Evolutionary conservation across 1,284 basidiomycete species (phyloP).

Genomic region (Boletus calvinii): DNA sequence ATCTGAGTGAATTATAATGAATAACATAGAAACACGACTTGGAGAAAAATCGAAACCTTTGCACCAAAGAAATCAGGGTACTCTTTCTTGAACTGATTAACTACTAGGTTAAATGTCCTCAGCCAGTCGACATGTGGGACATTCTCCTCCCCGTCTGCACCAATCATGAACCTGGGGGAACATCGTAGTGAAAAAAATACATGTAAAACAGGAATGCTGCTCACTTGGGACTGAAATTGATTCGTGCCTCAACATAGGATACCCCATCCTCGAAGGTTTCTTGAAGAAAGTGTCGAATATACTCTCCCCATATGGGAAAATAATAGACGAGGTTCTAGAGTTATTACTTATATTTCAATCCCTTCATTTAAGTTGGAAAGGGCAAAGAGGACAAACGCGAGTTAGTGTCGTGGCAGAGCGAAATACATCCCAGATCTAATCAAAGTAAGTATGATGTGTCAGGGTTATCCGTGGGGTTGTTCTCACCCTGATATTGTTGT

Average conservation of each 20-base stretch:
- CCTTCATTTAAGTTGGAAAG: not conserved
- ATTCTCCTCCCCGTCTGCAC: constrained; percentile 55
- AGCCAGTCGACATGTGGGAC: constrained; percentile 64
- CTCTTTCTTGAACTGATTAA: constrained; percentile 57
- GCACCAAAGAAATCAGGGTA: constrained; percentile 63
- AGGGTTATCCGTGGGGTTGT: not conserved
- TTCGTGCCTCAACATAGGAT: constrained; percentile 67
- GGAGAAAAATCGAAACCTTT: constrained; percentile 40
- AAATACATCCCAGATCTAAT: constrained; percentile 74
- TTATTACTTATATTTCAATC: constrained; percentile 1
- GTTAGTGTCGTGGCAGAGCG: constrained; percentile 49
- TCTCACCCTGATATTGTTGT: constrained; percentile 59
- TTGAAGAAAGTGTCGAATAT: constrained; percentile 52
- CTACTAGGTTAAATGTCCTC: constrained; percentile 51
- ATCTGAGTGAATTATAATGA: constrained; percentile 42
- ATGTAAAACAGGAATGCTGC: constrained; percentile 13
- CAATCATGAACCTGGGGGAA: constrained; percentile 45
- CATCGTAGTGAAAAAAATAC: not conserved
- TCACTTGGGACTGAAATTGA: constrained; percentile 65
- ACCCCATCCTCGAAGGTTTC: constrained; percentile 72
- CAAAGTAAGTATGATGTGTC: not conserved
- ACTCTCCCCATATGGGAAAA: constrained; percentile 25
- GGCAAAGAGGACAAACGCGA: constrained; percentile 37
- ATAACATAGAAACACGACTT: constrained; percentile 5
- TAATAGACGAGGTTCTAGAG: constrained; percentile 26